Evolutionary conservation across 169 alveolate genomes (phyloP).

Genomic region (Nephromyces sp.): DNA sequence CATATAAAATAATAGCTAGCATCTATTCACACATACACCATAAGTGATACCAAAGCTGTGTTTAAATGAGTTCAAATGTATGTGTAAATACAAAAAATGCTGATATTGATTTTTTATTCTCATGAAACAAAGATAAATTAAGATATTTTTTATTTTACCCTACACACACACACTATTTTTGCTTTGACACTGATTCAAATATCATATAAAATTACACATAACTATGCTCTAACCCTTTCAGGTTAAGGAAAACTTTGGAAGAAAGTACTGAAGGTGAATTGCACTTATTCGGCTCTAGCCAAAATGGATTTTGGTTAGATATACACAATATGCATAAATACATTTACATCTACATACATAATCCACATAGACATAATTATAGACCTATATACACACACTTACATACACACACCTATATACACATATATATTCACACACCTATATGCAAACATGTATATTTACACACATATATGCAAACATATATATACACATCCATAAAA

Average conservation of each 20-base stretch:
- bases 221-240: too few species aligned
- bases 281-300: slow-evolving; percentile 21
- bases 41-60: too few species aligned
- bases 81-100: too few species aligned
- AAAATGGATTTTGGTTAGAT: slow-evolving; percentile 25
- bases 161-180: too few species aligned
- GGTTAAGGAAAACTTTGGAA: slow-evolving; percentile 5
- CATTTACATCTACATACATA: not conserved
- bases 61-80: too few species aligned
- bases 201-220: too few species aligned
- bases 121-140: too few species aligned
- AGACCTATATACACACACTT: not conserved
- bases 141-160: too few species aligned
- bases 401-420: not conserved
- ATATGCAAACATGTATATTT: not conserved
- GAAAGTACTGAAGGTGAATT: slow-evolving; percentile 7
- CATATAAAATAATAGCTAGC: too few species aligned
- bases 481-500: not conserved
- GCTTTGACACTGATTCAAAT: too few species aligned
- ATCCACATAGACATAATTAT: not conserved
- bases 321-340: not conserved
- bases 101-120: too few species aligned
- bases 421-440: not conserved
- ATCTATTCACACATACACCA: too few species aligned
- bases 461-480: not conserved